Base-by-base conservation (phyloP, 2,329 filamentous ascomycete genomes). In the Clarireedia sp. region DNA sequence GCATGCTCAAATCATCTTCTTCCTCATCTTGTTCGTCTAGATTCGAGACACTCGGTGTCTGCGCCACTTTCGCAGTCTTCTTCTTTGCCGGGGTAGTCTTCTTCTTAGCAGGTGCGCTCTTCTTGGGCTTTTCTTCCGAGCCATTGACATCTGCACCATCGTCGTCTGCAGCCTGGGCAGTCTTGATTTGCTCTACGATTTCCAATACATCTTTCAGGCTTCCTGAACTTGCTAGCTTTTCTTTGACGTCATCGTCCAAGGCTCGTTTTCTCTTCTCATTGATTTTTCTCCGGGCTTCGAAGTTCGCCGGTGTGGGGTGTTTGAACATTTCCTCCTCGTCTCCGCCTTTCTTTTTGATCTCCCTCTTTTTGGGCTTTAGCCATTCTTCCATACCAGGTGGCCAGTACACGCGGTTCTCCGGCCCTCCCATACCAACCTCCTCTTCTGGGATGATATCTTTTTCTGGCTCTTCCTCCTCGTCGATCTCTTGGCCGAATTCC, bases 321-420 rank as follows among this genome's bases (percentile, higher is more conserved):
- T 58, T 60, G 21, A 68, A 64, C 38, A 67, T 65, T 21, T 64
- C 62, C 7, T 70, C 69, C 59, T 71, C 69, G 5, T 70, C 68
- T 9, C 48, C 64, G 48, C 62, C 69, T 53, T 70, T 73, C 65
- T 71, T 78, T 71, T 72, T 85, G 68, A 81, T 69, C 60, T 85
- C 79, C 55, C 83, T 79, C 73, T 95, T 96, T 70, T 80, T 85
- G 0, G 90, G 90, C 54, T 85, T 78, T 21, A 96, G 73, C 90
- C 90, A 96, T 59, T 95, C 87, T 68, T 96, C 91, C 83, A 90
- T 90, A 0, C 89, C 89, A 1, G 82, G 77, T 0, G 90, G 91
- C 91, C 92, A 96, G 68, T 95, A 96, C 0, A 96, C 92, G 43
- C 91, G 77, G 48, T 83, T 77, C 24, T 92, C 78, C 0, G 85